Evolutionary conservation across 805 yeast genomes (phyloP), one percentile per base, ranked within the genome.

Genomic region (Kodamaea nitidulidarum): DNA sequence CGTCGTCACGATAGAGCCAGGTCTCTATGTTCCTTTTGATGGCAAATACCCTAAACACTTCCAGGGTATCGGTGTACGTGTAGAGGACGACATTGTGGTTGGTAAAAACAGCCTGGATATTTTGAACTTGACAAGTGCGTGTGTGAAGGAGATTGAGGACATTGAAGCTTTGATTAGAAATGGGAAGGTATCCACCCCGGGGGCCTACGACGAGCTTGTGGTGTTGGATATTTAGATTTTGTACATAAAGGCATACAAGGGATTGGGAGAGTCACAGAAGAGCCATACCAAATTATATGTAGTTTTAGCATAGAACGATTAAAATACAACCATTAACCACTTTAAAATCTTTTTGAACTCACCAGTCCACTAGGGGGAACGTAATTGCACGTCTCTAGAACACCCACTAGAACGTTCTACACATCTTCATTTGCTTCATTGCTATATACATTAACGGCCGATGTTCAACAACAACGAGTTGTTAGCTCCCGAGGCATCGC

Each of bases 1-100:
- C 56, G 97, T 91, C 3, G 70, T 93, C 35, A 93, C 99, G 2
- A 79, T 95, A 16, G 99, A 95, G 58, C 98, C 98, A 0, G 99
- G 98, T 18, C 73, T 93, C 20, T 93, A 93, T 57, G 76, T 95
- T 31, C 98, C 98, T 1, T 70, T 75, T 48, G 70, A 70, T 49
- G 79, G 75, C 39, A 69, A 67, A 42, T 91, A 81, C 73, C 98
- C 98, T 15, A 70, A 75, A 45, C 78, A 78, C 50, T 91, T 77
- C 65, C 81, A 86, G 53, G 90, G 90, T 21, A 82, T 93, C 36
- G 99, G 98, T 2, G 84, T 93, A 17, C 78, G 99, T 51, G 84
- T 93, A 22, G 99, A 93, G 61, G 99, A 93, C 63, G 90, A 93
- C 58, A 75, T 91, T 26, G 95, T 84, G 0, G 77, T 90, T 26